Conservation (phyloP, 2,329 filamentous ascomycete genomes). For the Fusarium beomiforme region DNA sequence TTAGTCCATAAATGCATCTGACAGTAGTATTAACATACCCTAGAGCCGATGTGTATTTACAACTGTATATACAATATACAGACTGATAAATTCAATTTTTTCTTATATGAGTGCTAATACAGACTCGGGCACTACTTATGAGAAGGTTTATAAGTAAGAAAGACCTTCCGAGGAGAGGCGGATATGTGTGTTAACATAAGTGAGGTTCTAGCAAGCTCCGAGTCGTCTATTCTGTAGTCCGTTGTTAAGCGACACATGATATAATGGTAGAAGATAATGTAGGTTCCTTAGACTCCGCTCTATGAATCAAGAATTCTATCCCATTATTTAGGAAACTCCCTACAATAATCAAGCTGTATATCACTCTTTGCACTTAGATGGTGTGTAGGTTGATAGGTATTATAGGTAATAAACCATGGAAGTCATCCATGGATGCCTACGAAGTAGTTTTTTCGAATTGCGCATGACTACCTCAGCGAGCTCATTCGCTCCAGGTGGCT, state of each 20-base stretch:
- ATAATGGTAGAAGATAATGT: not conserved
- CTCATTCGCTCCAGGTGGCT: not conserved
- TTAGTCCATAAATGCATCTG: too few species aligned
- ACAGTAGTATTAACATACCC: not conserved
- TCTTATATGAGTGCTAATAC: too few species aligned
- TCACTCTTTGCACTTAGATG: not conserved
- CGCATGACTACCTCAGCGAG: not conserved
- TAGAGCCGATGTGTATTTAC: not conserved
- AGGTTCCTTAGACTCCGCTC: not conserved
- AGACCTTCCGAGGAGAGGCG: not conserved
- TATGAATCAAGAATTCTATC: not conserved
- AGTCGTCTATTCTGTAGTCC: not conserved
- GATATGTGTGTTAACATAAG: not conserved
- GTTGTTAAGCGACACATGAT: not conserved
- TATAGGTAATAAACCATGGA: not conserved
- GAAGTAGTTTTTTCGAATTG: not conserved
- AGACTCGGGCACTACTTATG: too few species aligned
- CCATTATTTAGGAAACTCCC: not conserved
- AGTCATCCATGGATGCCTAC: not conserved
- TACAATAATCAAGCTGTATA: not conserved
- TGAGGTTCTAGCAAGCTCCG: not conserved
- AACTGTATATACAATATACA: not conserved
- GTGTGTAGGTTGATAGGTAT: not conserved
- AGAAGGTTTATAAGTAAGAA: not conserved
- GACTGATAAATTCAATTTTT: too few species aligned